Evolutionary conservation across 1,284 basidiomycete species (phyloP), one percentile per base, ranked within the genome.

Genomic region (Heliocybe sulcata): DNA sequence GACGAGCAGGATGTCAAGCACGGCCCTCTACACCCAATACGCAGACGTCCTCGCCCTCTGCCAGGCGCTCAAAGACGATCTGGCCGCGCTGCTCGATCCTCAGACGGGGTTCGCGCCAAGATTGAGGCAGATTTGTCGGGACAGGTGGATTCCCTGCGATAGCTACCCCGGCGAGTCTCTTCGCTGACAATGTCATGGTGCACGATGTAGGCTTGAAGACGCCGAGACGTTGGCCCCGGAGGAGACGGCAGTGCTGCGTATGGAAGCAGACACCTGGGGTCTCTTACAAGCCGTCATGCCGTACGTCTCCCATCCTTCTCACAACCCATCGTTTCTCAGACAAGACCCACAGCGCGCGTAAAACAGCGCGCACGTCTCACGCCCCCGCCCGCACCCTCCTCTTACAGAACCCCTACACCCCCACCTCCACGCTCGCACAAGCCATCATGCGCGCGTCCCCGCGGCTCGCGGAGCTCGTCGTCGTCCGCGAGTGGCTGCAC

Each of bases 261-360:
- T 93, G 65, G 92, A 94, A 67, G 76, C 82, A 47, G 85, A 89
- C 66, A 93, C 92, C 1, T 94, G 92, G 92, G 79, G 77, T 0
- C 74, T 94, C 0, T 65, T 93, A 2, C 89, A 92, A 66, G 81
- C 82, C 2, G 73, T 94, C 16, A 81, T 86, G 73, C 79, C 85
- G 82, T 87, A 64, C 61, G 75, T 68, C 20, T 33, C 2, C 6
- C 59, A 26, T 27, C n/a, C 22, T n/a, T 52, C 50, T 35, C 45
- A 8, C 58, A 42, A 19, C 26, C 12, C 33, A 11, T 16, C 47
- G 12, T 23, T 53, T 38, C 35, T 51, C 71, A 69, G 20, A 11
- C n/a, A 42, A 50, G 16, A 6, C 31, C 56, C 38, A 27, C 59
- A 89, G 86, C 16, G 74, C 80, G 22, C 81, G 88, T 45, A 86